These are phyloP conservation scores for Rubia yunnanensis DNA, from an alignment of 257 asterid genomes.

Conservation along the genomic window DNA sequence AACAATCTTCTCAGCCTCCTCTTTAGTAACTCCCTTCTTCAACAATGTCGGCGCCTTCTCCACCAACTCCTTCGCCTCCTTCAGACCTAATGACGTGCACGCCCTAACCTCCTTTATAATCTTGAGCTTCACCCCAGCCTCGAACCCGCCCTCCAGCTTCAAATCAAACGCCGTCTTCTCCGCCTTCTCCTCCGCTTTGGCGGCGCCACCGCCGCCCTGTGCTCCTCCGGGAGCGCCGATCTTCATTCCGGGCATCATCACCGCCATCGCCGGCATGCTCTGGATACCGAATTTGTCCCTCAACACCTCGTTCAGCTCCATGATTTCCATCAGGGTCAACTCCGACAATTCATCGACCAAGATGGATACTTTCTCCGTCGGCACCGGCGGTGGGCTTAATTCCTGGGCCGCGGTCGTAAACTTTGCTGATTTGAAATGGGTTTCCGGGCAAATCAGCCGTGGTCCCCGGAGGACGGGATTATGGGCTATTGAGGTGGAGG, in stretches of 20 bases:
- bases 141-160: constrained; percentile 89
- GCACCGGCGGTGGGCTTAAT: constrained; percentile 23
- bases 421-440: constrained; percentile 24
- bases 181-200: constrained; percentile 50
- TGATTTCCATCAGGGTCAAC: constrained; percentile 59
- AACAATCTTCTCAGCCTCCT: constrained; percentile 79
- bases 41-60: constrained; percentile 86
- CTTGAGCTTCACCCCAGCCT: constrained; percentile 63
- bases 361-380: constrained; percentile 37
- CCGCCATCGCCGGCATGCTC: constrained; percentile 78
- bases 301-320: constrained; percentile 55
- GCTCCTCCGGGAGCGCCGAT: constrained; percentile 42
- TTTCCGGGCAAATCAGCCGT: neutral
- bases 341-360: constrained; percentile 57
- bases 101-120: constrained; percentile 91
- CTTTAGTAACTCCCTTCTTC: constrained; percentile 93
- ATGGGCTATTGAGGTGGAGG: constrained; percentile 17
- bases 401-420: constrained; percentile 39
- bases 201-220: constrained; percentile 45
- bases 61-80: constrained; percentile 93
- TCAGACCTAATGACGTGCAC: constrained; percentile 77
- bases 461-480: neutral
- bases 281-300: constrained; percentile 55
- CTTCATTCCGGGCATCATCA: constrained; percentile 84
- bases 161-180: constrained; percentile 85